Percentiles rank a stretch among this genome's conserved stretches.
These are phyloP conservation scores for Plasmodium vivax DNA, from an alignment of 169 alveolate genomes.

Conservation along the genomic window DNA sequence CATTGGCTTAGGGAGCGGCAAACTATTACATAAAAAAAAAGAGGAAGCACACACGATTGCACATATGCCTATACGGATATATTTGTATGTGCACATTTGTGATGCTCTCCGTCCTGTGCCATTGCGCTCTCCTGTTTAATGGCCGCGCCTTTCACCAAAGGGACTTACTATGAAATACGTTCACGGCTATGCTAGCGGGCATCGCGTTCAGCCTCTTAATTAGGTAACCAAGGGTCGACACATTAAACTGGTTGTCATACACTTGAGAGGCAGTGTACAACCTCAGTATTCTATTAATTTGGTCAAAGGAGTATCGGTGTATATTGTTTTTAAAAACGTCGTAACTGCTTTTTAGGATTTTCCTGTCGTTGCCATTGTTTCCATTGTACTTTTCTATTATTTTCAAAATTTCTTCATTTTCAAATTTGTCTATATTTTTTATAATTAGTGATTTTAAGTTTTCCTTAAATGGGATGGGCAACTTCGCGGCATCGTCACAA, in stretches of 20 bases:
- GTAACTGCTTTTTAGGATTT: constrained; percentile 59
- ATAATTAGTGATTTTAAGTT: constrained; percentile 63
- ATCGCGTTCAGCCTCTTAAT: constrained; percentile 64
- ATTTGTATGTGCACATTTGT: background rate
- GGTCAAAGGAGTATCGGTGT: constrained; percentile 73
- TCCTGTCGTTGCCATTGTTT: constrained; percentile 34
- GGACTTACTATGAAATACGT: constrained; percentile 70
- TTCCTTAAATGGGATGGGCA: constrained; percentile 7
- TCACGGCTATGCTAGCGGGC: constrained; percentile 23
- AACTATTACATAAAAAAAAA: background rate
- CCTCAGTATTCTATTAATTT: constrained; percentile 52
- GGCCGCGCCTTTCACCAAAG: background rate
- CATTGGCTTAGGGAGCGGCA: background rate
- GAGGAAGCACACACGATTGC: background rate
- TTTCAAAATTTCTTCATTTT: constrained; percentile 73
- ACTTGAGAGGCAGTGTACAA: constrained; percentile 53
- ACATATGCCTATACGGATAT: background rate
- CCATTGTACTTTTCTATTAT: constrained; percentile 70
- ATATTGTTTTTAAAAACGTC: constrained; percentile 65
- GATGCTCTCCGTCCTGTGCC: background rate
- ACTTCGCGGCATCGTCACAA: background rate
- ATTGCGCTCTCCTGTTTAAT: background rate
- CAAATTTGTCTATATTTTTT: constrained; percentile 64
- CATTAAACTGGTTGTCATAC: constrained; percentile 48
- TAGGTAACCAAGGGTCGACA: constrained; percentile 53